phyloP scores from a whole-genome alignment of 1,139 yeast species.

The Spathaspora sp. region DNA sequence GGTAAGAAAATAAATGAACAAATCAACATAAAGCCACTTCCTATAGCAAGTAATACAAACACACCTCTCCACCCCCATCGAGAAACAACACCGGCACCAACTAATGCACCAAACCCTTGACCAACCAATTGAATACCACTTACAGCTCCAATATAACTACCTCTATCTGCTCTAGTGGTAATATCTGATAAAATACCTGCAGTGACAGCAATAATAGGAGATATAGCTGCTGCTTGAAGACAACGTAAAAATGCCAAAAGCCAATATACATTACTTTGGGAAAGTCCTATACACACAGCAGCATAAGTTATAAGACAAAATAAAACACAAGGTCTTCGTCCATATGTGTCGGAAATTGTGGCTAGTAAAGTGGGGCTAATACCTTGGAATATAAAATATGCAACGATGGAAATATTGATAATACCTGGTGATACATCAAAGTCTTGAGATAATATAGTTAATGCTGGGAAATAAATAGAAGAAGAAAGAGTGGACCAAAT shows the following conservation, averaged over 20 bases:
- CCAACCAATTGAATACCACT: slow-evolving; percentile 69
- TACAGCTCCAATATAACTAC: slow-evolving; percentile 59
- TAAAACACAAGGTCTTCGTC: slow-evolving; percentile 66
- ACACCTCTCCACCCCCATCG: slow-evolving; percentile 73
- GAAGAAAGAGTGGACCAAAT: slow-evolving; percentile 65
- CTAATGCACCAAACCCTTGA: slow-evolving; percentile 71
- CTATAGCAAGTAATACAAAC: slow-evolving; percentile 70
- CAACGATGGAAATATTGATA: slow-evolving; percentile 68
- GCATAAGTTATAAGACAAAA: slow-evolving; percentile 36
- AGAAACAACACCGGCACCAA: slow-evolving; percentile 66
- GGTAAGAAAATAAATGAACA: slow-evolving; percentile 51
- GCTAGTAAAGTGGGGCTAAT: slow-evolving; percentile 64
- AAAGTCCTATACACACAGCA: slow-evolving; percentile 25
- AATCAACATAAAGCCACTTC: slow-evolving; percentile 45
- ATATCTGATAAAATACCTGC: slow-evolving; percentile 71
- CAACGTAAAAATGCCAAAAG: slow-evolving; percentile 41
- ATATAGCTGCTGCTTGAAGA: slow-evolving; percentile 67
- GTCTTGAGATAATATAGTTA: slow-evolving; percentile 50
- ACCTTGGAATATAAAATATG: slow-evolving; percentile 71
- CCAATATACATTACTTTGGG: slow-evolving; percentile 26
- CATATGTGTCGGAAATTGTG: slow-evolving; percentile 64
- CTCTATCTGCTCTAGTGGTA: slow-evolving; percentile 61
- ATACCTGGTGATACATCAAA: slow-evolving; percentile 55
- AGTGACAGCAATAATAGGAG: slow-evolving; percentile 67
- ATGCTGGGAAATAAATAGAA: slow-evolving; percentile 74